Base-by-base conservation (phyloP, 148 eudicot species). In the Gaultheria prostrata region DNA sequence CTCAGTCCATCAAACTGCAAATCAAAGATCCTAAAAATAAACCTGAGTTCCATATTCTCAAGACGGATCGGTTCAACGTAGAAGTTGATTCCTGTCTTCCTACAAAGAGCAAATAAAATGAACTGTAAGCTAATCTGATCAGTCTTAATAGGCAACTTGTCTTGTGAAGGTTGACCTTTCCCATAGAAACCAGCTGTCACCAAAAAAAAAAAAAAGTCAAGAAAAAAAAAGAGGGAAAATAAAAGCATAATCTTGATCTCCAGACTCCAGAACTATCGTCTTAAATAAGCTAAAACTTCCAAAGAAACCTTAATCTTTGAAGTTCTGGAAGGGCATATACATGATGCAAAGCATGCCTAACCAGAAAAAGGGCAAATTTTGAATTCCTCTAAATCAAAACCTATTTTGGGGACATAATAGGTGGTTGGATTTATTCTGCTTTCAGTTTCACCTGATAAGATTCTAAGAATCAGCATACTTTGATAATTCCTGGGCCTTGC, bases 21-120 rank as follows among this genome's bases (percentile, higher is more conserved):
- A 65, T 56, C 20, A n/a, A 63, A 73, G 77, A 67, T 35, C 54
- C 80, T 28, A 53, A 72, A 30, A 45, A 35, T 56, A 78, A 65
- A 93, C 97, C 99, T 94, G 84, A 96, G 82, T 49, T 92, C 94
- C 95, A 97, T 88, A 82, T 91, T 97, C 83, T 97, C 94, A 59
- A 97, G 90, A 78, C 95, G 94, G 88, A 97, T 89, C 57, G 98
- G 91, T 87, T 96, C 97, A 87, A 94, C 94, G 61, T 57, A 85
- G n/a, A 94, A 82, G 54, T 87, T 67, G 87, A 83, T 59, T 83
- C 85, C 82, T 78, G 79, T 69, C 76, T 88, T 78, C 87, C 94
- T 91, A 86, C 82, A 76, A 84, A 77, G 8, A 77, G 2, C 39
- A 32, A 0, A 1, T 12, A 33, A 56, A 46, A 69, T 20, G n/a